Conservation (phyloP, 2,329 filamentous ascomycete genomes). For the Hypocrella siamensis region DNA sequence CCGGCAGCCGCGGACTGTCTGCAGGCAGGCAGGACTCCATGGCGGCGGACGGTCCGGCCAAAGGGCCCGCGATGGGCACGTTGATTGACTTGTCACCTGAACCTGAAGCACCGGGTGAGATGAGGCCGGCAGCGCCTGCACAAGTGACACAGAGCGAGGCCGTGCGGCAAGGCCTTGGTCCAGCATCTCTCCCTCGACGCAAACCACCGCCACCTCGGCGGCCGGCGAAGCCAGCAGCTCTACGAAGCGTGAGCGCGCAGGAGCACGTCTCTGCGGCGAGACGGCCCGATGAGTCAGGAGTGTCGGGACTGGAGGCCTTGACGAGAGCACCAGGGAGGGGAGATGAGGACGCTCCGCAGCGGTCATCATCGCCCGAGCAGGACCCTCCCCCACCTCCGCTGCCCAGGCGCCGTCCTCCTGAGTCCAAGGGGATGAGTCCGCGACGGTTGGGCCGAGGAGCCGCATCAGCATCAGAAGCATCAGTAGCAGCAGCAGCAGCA, state of each 20-base stretch:
- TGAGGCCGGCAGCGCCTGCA: constrained; percentile 15
- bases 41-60: constrained; percentile 8
- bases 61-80: constrained; percentile 33
- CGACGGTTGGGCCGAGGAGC: constrained; percentile 14
- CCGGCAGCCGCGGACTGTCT: constrained; percentile 3
- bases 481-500: constrained; percentile 12
- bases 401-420: constrained; percentile 28
- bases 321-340: no score
- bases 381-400: constrained; percentile 33
- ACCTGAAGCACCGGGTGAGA: constrained; percentile 21
- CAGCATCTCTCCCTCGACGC: constrained; percentile 10
- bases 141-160: constrained; percentile 11
- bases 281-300: constrained; percentile 13
- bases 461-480: no score
- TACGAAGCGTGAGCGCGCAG: constrained; percentile 28
- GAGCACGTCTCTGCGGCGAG: constrained; percentile 1
- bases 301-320: constrained; percentile 19
- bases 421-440: constrained; percentile 18
- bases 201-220: constrained; percentile 36
- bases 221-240: constrained; percentile 39
- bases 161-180: constrained; percentile 14
- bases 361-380: no score
- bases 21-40: constrained; percentile 12
- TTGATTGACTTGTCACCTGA: constrained; percentile 47
- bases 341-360: no score